Evolutionary conservation across 2,329 filamentous ascomycete species (phyloP).

Genomic region (Aspergillus pseudotamarii): DNA sequence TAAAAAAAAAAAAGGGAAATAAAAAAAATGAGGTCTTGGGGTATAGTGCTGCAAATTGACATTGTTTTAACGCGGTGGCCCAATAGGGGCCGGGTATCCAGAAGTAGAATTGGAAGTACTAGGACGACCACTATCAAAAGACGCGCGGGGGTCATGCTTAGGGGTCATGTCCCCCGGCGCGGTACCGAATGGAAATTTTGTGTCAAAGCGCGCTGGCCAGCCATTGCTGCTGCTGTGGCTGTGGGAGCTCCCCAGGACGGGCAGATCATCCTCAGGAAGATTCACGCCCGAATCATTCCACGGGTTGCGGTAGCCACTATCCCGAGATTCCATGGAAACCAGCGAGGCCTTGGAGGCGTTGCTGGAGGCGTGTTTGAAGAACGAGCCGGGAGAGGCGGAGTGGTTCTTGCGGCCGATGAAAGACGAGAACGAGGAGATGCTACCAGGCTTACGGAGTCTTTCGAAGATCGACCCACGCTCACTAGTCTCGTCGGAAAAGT

Average conservation of each 20-base stretch:
- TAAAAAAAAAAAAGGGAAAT: constrained; percentile 29
- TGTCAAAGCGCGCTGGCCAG: constrained; percentile 60
- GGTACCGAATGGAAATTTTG: constrained; percentile 65
- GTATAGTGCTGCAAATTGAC: constrained; percentile 51
- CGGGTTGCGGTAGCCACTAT: constrained; percentile 92
- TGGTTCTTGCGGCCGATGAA: constrained; percentile 97
- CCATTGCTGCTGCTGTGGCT: constrained; percentile 64
- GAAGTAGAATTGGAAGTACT: constrained; percentile 96
- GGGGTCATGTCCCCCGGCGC: constrained; percentile 78
- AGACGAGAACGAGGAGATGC: constrained; percentile 93
- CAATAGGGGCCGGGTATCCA: constrained; percentile 92
- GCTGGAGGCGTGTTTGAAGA: constrained; percentile 89
- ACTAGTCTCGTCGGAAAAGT: constrained; percentile 77
- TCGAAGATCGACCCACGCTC: constrained; percentile 86
- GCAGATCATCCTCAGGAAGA: constrained; percentile 78
- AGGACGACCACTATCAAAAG: constrained; percentile 87
- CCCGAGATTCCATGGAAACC: constrained; percentile 92
- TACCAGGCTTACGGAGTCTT: constrained; percentile 89
- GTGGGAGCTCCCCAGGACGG: constrained; percentile 55
- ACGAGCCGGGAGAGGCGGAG: constrained; percentile 78
- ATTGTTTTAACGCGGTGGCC: constrained; percentile 80
- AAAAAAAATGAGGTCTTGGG: constrained; percentile 40
- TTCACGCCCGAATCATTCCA: constrained; percentile 99
- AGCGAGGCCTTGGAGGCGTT: constrained; percentile 94
- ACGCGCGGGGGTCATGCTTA: constrained; percentile 79